Conservation (phyloP, 352 stramenopile species). For the Lagenidium giganteum region DNA sequence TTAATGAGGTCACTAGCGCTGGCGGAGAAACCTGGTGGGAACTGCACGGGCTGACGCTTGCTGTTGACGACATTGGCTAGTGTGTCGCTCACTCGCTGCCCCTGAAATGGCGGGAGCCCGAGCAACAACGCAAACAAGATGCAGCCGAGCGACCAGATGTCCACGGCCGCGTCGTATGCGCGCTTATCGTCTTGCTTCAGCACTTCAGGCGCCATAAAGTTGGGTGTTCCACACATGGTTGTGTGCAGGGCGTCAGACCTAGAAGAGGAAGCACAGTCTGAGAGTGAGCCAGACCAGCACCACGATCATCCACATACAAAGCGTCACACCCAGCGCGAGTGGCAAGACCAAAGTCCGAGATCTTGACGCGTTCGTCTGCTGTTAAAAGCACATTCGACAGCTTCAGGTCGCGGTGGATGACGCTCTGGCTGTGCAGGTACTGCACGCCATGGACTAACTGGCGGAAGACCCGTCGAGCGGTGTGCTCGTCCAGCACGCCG, state of each 20-base stretch:
- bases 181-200: constrained; percentile 22
- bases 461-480: constrained; percentile 42
- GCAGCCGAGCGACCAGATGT: constrained; percentile 81
- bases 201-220: constrained; percentile 80
- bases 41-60: constrained; percentile 27
- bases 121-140: constrained; percentile 71
- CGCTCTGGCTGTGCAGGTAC: constrained; percentile 51
- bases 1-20: constrained; percentile 57
- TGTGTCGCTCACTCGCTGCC: constrained; percentile 65
- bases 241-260: too few species aligned
- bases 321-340: constrained; percentile 53
- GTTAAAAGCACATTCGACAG: constrained; percentile 70
- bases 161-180: constrained; percentile 55
- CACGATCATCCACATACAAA: too few species aligned
- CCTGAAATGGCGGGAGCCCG: constrained; percentile 67
- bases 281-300: too few species aligned
- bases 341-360: constrained; percentile 76
- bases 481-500: constrained; percentile 31
- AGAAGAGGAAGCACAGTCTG: too few species aligned
- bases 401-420: constrained; percentile 80
- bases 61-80: constrained; percentile 66
- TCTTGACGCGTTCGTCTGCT: constrained; percentile 43
- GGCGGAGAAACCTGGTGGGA: constrained; percentile 49
- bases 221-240: constrained; percentile 79
- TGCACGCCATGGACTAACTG: constrained; percentile 33